Evolutionary conservation across 352 stramenopile genomes (phyloP).

Genomic region (Peronosclerospora sorghi): DNA sequence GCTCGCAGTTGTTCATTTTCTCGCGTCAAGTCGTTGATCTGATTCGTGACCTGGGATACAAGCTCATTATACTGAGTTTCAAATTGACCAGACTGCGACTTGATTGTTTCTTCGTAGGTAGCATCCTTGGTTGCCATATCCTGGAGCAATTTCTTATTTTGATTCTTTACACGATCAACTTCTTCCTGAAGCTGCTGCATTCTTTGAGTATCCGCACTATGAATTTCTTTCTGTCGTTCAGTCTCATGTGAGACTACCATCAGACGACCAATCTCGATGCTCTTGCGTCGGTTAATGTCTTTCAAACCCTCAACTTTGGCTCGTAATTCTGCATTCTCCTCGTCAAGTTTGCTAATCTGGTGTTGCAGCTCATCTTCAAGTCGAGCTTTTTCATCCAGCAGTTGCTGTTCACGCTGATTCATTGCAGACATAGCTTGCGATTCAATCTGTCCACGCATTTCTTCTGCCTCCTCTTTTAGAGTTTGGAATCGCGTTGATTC

Average conservation of each 20-base stretch:
- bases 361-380: slow-evolving; percentile 28
- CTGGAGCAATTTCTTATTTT: slow-evolving; percentile 34
- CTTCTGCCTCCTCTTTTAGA: slow-evolving; percentile 26
- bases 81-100: slow-evolving; percentile 35
- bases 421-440: slow-evolving; percentile 29
- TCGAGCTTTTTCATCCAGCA: slow-evolving; percentile 35
- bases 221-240: slow-evolving; percentile 16
- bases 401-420: slow-evolving; percentile 38
- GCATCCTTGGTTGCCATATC: slow-evolving; percentile 38
- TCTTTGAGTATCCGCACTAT: slow-evolving; percentile 14
- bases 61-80: slow-evolving; percentile 52
- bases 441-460: slow-evolving; percentile 32
- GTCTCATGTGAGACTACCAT: slow-evolving; percentile 34
- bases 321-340: slow-evolving; percentile 32
- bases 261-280: slow-evolving; percentile 37
- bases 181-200: slow-evolving; percentile 36
- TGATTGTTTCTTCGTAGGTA: slow-evolving; percentile 32
- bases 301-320: slow-evolving; percentile 36
- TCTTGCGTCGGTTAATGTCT: slow-evolving; percentile 40
- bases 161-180: slow-evolving; percentile 20
- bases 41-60: slow-evolving; percentile 34
- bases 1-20: slow-evolving; percentile 48
- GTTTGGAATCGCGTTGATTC: slow-evolving; percentile 28
- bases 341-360: slow-evolving; percentile 24
- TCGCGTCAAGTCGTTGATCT: slow-evolving; percentile 33